phyloP scores from a whole-genome alignment of 2,329 filamentous ascomycete genomes.

The Clonostachys chloroleuca region DNA sequence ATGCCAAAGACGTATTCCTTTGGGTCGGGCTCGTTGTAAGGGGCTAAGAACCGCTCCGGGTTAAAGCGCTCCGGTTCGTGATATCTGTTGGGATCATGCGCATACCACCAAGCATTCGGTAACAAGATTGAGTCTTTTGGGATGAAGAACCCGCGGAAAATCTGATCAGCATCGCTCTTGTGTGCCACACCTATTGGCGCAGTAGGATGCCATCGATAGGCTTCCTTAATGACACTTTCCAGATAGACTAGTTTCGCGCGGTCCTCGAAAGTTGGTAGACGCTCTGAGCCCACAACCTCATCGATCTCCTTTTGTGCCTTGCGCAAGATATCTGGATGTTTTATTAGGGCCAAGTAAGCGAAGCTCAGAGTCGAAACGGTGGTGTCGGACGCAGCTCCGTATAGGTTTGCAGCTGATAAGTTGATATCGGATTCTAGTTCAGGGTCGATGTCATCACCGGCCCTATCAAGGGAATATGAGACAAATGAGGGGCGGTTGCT shows the following conservation, averaged over 20 bases:
- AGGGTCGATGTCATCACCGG: background rate
- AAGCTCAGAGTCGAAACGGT: conserved; percentile 9
- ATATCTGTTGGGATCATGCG: conserved; percentile 67
- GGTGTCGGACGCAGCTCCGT: conserved; percentile 12
- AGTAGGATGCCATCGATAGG: conserved; percentile 14
- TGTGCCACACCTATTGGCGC: conserved; percentile 26
- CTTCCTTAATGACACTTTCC: conserved; percentile 17
- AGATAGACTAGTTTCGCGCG: conserved; percentile 17
- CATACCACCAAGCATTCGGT: conserved; percentile 18
- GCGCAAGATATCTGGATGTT: conserved; percentile 11
- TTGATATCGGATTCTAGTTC: conserved; percentile 6
- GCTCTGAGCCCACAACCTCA: conserved; percentile 15
- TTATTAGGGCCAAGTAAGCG: conserved; percentile 14
- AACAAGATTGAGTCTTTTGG: conserved; percentile 18
- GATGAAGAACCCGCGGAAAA: conserved; percentile 15
- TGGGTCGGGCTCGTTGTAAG: conserved; percentile 7
- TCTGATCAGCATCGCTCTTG: conserved; percentile 19
- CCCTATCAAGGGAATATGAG: conserved; percentile 5
- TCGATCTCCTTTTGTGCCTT: conserved; percentile 16
- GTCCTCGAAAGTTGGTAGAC: conserved; percentile 14
- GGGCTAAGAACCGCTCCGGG: conserved; percentile 18
- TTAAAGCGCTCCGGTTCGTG: conserved; percentile 27
- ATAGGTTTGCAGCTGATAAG: conserved; percentile 8
- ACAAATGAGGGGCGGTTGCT: conserved; percentile 1
- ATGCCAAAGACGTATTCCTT: conserved; percentile 8